Conservation (phyloP, 371 early-diverging fungal species). For the Syncephalastrum racemosum region DNA sequence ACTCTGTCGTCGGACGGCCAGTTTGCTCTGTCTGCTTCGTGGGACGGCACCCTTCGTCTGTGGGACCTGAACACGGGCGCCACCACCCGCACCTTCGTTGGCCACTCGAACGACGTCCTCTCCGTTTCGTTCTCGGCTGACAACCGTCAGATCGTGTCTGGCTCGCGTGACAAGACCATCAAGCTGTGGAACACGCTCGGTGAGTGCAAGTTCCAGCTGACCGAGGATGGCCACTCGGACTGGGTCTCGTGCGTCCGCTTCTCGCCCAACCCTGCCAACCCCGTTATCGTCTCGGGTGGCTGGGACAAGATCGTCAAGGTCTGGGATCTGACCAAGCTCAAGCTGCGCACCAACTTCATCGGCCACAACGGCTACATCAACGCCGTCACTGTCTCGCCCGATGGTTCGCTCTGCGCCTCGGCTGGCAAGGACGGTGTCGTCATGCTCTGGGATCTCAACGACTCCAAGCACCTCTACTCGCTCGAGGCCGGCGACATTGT, state of each 20-base stretch:
- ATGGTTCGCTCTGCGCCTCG: conserved; percentile 98
- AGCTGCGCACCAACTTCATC: conserved; percentile 95
- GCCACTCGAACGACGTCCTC: conserved; percentile 93
- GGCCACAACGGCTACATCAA: conserved; percentile 96
- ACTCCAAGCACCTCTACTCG: conserved; percentile 97
- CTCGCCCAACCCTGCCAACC: conserved; percentile 95
- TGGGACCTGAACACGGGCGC: conserved; percentile 92
- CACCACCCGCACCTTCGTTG: conserved; percentile 91
- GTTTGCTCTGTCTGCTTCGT: conserved; percentile 93
- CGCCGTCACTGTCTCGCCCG: conserved; percentile 96
- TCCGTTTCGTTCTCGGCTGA: conserved; percentile 97
- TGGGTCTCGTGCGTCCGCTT: conserved; percentile 97
- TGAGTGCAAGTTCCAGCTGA: conserved; percentile 95
- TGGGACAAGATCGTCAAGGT: conserved; percentile 99
- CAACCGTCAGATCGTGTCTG: conserved; percentile 96
- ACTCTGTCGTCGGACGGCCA: conserved; percentile 95
- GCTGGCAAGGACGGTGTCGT: conserved; percentile 97
- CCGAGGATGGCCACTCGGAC: conserved; percentile 89
- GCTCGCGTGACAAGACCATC: conserved; percentile 95
- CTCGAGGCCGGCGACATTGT: conserved; percentile 91
- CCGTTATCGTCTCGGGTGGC: conserved; percentile 93
- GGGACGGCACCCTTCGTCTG: conserved; percentile 97
- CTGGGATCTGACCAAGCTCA: conserved; percentile 96
- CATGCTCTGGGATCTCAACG: conserved; percentile 99
- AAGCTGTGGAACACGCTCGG: conserved; percentile 98